Conservation (phyloP, 2,329 filamentous ascomycete genomes). For the Paraphaeosphaeria sporulosa region DNA sequence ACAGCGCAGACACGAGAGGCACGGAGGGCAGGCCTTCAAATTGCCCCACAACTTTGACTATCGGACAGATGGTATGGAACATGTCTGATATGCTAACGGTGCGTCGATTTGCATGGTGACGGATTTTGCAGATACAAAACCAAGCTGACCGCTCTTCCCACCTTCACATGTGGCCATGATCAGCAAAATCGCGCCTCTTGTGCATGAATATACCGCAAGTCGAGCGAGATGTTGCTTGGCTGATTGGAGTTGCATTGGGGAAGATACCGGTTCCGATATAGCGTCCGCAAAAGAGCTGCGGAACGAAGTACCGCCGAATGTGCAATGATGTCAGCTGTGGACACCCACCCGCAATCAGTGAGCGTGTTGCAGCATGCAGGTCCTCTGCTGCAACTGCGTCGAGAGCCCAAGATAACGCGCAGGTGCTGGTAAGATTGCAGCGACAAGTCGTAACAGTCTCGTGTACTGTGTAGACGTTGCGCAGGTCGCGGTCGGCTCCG, state of each 20-base stretch:
- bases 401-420: not conserved
- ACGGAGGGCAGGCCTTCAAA: not conserved
- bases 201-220: not conserved
- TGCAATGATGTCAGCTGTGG: constrained; percentile 12
- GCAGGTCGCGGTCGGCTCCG: constrained; percentile 1
- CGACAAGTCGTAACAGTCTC: too few relatives aligned
- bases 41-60: too few relatives aligned
- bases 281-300: not conserved
- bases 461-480: not conserved
- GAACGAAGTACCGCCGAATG: constrained; percentile 3
- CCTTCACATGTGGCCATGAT: not conserved
- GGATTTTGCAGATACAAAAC: too few relatives aligned
- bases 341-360: not conserved
- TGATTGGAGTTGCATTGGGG: not conserved
- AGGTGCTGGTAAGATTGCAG: not conserved
- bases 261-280: not conserved
- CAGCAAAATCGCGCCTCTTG: not conserved
- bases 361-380: not conserved
- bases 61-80: not conserved
- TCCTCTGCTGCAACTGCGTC: not conserved
- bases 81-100: too few relatives aligned
- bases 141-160: not conserved
- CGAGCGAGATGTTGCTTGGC: not conserved
- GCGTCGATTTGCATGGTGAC: too few relatives aligned
- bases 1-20: not conserved